Base-by-base conservation (phyloP, 345 rosid genomes). In the Durio zibethinus region DNA sequence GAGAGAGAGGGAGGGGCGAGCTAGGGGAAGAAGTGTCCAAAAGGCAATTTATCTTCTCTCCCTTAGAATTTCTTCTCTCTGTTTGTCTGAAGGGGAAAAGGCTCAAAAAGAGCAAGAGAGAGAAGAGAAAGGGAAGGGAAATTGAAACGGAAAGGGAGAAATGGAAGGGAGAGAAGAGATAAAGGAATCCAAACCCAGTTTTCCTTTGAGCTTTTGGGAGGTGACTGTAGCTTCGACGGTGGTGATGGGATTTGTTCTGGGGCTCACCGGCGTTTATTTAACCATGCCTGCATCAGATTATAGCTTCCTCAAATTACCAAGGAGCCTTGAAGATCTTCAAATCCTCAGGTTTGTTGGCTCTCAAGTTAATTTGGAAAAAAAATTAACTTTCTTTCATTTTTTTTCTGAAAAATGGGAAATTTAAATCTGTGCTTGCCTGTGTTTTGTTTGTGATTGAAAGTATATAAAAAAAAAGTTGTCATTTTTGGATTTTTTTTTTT, bases 241-340 rank as follows among this genome's bases (percentile, higher is more conserved):
- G 70, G 82, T 95, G 33, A 69, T 90, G 62, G 92, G 90, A 0
- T 91, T 95, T 40, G 77, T 80, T 0, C 0, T 86, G 23, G 87
- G 96, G 9, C 90, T 93, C 61, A 38, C 82, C 31, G 86, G 89
- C 20, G 99, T 95, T 72, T 93, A 95, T 77, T 84, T 92, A 40
- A 92, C 99, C 89, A 78, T 95, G 92, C 98, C 98, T 45, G 81
- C 83, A 25, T 95, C 99, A 38, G 99, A 95, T 85, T 95, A 95
- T 73, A 91, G 97, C 83, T 92, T 93, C 89, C 99, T 95, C 83
- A 93, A 90, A 88, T 86, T 95, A 5, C 98, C 98, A 76, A 92
- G 90, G 33, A 91, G 77, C 88, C 93, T 95, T 74, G 83, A 92
- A 76, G 98, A 95, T 77, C 97, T 95, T 79, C 97, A 91, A 87